Conservation (phyloP, 768 basidiomycete genomes). For the Boletales sp. region DNA sequence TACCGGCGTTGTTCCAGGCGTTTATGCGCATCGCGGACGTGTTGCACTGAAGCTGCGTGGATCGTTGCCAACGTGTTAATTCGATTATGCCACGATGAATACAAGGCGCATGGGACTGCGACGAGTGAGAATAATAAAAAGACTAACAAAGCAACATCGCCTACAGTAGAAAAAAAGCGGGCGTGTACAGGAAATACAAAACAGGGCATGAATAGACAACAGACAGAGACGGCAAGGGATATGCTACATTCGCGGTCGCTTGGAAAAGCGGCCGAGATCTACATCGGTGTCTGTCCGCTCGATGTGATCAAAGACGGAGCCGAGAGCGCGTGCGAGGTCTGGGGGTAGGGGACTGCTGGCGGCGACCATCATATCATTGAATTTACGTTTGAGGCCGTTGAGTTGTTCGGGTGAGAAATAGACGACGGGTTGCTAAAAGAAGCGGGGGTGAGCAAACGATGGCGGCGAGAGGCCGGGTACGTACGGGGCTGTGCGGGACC, state of each 20-base stretch:
- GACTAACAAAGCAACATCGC: slow-evolving; percentile 1
- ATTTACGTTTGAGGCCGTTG: slow-evolving; percentile 27
- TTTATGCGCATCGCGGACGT: slow-evolving; percentile 37
- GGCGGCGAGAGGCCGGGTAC: background rate
- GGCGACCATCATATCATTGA: slow-evolving; percentile 29
- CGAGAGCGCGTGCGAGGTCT: slow-evolving; percentile 29
- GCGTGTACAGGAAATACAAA: background rate
- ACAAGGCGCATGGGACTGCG: slow-evolving; percentile 9
- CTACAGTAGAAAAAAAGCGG: background rate
- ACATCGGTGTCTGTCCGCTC: slow-evolving; percentile 28
- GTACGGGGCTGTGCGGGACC: slow-evolving; percentile 15
- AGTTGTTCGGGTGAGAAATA: slow-evolving; percentile 32
- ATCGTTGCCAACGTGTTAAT: too few relatives aligned
- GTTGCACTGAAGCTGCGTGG: too few relatives aligned
- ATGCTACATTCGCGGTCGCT: slow-evolving; percentile 25
- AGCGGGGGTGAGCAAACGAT: background rate
- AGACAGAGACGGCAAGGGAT: background rate
- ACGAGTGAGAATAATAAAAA: slow-evolving; percentile 1
- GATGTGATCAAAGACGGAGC: slow-evolving; percentile 33
- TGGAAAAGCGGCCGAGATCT: slow-evolving; percentile 21
- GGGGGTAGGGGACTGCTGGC: slow-evolving; percentile 30
- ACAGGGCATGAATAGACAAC: background rate
- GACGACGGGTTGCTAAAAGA: slow-evolving; percentile 20
- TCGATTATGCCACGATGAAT: slow-evolving; percentile 12
- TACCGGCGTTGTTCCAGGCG: slow-evolving; percentile 53